Conservation (phyloP, 306 rosid species). For the Prunus persica region Prunus_persica_NCBIv2 NC_034013.1:16549501-16550000, state of each 20-base stretch:
- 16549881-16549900: not conserved
- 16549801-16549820: not conserved
- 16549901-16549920: not conserved
- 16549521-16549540: not conserved
- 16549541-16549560: not conserved
- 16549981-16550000: constrained; percentile 34
- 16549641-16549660: not conserved
- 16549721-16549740: not conserved
- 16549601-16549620: not conserved
- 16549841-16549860: not conserved
- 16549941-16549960: constrained; percentile 9
- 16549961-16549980: constrained; percentile 44
- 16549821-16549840: not conserved
- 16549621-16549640: not conserved
- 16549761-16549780: not conserved
- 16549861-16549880: not conserved
- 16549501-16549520: not conserved
- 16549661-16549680: not conserved
- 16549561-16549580: not conserved
- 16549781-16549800: not conserved
- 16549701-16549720: not conserved
- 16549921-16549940: not conserved
- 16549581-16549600: too few relatives aligned
- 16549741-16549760: not conserved
- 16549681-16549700: not conserved